Evolutionary conservation across 148 eudicot species (phyloP), one percentile per base, ranked within the genome.

Genomic region (Euryodendron excelsum): DNA sequence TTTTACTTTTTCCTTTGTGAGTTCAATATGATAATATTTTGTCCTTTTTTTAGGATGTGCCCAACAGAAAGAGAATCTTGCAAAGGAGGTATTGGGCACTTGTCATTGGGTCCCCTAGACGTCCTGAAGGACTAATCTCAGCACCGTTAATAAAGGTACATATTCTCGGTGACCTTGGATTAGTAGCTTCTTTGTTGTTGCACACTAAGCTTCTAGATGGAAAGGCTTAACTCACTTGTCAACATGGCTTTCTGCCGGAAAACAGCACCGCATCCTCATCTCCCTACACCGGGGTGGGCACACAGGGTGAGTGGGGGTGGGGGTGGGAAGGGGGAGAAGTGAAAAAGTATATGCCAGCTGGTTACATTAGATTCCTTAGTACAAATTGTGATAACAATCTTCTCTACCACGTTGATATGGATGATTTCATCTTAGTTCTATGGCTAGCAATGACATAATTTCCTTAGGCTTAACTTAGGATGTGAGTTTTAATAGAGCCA

Each of bases 81-180:
- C 95, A 88, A 69, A 96, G 90, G 88, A 90, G 83, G 80, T 96
- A 96, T 85, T 88, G 91, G 89, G 99, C 99, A 68, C 98, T 96
- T 80, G 98, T 96, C 73, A 83, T 96, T 78, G 99, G 99, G 76
- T 86, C 85, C 77, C 99, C 99, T 3, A 83, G 87, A 80, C 86
- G 84, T 44, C 73, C 41, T n/a, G 80, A 85, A 80, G 98, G 99
- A 77, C 27, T 82, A 58, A 90, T 96, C 78, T 83, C 90, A 64
- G 90, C 75, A 45, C 97, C 99, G 23, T 77, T 96, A 17, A 83
- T 82, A 64, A 93, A 93, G 98, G 99, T 96, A 52, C 34, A 4
- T 77, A 18, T 30, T 4, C n/a, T n/a, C 14, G 23, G 34, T 25
- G 10, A 39, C 48, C 78, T 60, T 75, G 20, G 37, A 60, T 28